These are phyloP conservation scores for Yarrowia sp. DNA, from an alignment of 805 yeast species.

Conservation along the genomic window DNA sequence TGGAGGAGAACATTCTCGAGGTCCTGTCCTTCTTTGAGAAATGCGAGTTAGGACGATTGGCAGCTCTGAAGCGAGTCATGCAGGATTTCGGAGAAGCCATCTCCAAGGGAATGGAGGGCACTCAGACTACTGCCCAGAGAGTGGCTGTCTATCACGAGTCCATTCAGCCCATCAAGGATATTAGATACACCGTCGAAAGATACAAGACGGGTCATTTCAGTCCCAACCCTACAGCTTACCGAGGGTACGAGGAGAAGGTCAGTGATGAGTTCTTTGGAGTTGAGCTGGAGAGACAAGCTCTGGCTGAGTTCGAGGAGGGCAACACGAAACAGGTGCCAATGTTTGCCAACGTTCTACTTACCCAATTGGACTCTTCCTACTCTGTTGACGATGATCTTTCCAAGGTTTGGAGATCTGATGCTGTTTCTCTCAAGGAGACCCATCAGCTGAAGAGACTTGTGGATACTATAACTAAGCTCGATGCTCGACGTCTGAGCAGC, in stretches of 20 bases:
- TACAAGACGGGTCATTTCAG: conserved; percentile 74
- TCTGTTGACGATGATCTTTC: conserved; percentile 4
- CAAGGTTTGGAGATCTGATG: conserved; percentile 27
- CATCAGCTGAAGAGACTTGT: conserved; percentile 31
- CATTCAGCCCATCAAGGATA: conserved; percentile 68
- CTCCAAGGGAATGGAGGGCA: conserved; percentile 51
- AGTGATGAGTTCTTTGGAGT: conserved; percentile 79
- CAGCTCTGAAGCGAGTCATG: conserved; percentile 68
- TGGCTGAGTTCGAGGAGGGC: conserved; percentile 28
- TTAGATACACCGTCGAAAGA: conserved; percentile 63
- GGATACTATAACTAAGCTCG: conserved; percentile 17
- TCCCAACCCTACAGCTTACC: conserved; percentile 74
- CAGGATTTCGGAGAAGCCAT: conserved; percentile 66
- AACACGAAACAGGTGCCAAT: conserved; percentile 15
- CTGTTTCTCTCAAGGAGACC: conserved; percentile 27
- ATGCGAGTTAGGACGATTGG: conserved; percentile 73
- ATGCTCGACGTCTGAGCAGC: background rate
- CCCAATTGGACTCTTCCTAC: conserved; percentile 5
- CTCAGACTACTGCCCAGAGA: conserved; percentile 36
- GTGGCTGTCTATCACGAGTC: conserved; percentile 52
- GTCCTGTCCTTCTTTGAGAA: conserved; percentile 73
- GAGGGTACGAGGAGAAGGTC: conserved; percentile 70
- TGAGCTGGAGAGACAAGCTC: conserved; percentile 53
- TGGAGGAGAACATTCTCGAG: conserved; percentile 71
- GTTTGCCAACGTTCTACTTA: conserved; percentile 1